Evolutionary conservation across 768 basidiomycete species (phyloP).

Genomic region (Suillus alpinus): DNA sequence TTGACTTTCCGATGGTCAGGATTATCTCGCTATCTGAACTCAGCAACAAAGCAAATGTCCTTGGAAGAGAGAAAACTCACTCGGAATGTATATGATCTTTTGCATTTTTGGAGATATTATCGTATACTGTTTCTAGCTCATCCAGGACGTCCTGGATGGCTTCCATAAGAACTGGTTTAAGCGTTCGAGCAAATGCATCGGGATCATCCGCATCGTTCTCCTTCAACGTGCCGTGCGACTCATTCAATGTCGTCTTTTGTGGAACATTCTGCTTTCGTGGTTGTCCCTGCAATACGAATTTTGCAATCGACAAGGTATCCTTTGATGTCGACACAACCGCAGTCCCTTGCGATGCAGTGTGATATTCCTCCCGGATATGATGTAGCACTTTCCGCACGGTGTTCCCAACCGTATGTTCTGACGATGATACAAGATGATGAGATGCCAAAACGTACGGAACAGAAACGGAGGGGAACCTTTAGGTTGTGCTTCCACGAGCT

Average conservation of each 20-base stretch:
- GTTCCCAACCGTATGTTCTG: slow-evolving; percentile 95
- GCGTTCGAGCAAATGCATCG: slow-evolving; percentile 68
- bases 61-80: slow-evolving; percentile 46
- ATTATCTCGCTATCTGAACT: slow-evolving; percentile 77
- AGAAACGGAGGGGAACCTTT: slow-evolving; percentile 60
- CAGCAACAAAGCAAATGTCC: background rate
- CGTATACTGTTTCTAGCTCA: slow-evolving; percentile 94
- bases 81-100: slow-evolving; percentile 98
- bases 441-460: slow-evolving; percentile 7
- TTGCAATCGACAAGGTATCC: slow-evolving; percentile 67
- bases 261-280: slow-evolving; percentile 46
- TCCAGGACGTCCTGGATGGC: slow-evolving; percentile 96
- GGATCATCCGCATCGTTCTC: slow-evolving; percentile 76
- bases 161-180: slow-evolving; percentile 95
- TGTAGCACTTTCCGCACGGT: slow-evolving; percentile 91
- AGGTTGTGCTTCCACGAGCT: slow-evolving; percentile 87
- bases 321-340: slow-evolving; percentile 35
- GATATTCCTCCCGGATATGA: slow-evolving; percentile 93
- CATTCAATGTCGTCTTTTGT: slow-evolving; percentile 38
- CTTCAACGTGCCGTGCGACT: slow-evolving; percentile 55
- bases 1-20: slow-evolving; percentile 89
- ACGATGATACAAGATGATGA: slow-evolving; percentile 1
- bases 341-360: slow-evolving; percentile 64
- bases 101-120: slow-evolving; percentile 90
- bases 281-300: slow-evolving; percentile 80